Evolutionary conservation across 768 basidiomycete genomes (phyloP).

Genomic region (Kwoniella pini): DNA sequence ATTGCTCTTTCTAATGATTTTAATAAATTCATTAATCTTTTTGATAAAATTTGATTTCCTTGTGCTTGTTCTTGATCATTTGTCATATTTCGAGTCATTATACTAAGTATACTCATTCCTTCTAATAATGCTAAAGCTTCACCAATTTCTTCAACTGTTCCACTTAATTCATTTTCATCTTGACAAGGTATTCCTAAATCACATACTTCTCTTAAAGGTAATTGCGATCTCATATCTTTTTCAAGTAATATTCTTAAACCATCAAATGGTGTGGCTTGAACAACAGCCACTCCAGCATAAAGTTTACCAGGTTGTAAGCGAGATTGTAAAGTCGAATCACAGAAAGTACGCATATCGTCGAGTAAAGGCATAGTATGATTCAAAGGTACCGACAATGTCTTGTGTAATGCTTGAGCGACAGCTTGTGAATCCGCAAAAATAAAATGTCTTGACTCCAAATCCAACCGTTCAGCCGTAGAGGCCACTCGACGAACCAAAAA

Average conservation of each 20-base stretch:
- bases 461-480: conserved; percentile 40
- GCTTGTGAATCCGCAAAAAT: conserved; percentile 52
- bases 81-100: conserved; percentile 43
- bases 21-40: conserved; percentile 32
- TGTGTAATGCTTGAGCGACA: conserved; percentile 47
- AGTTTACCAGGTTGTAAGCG: conserved; percentile 43
- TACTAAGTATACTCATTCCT: conserved; percentile 47
- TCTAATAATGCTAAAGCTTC: conserved; percentile 50
- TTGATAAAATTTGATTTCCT: conserved; percentile 14
- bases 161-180: conserved; percentile 29
- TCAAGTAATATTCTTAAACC: conserved; percentile 53
- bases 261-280: conserved; percentile 55
- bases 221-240: conserved; percentile 40
- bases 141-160: conserved; percentile 53
- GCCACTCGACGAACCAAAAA: conserved; percentile 51
- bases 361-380: conserved; percentile 49
- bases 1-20: conserved; percentile 43
- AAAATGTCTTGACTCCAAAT: conserved; percentile 48
- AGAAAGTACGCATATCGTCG: conserved; percentile 44
- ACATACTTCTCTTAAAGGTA: conserved; percentile 53
- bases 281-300: conserved; percentile 51
- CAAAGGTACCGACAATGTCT: conserved; percentile 49
- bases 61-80: no score
- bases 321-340: conserved; percentile 37
- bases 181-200: conserved; percentile 14